These are phyloP conservation scores for Salix exigua DNA, from an alignment of 345 rosid species.

Conservation along the genomic window DNA sequence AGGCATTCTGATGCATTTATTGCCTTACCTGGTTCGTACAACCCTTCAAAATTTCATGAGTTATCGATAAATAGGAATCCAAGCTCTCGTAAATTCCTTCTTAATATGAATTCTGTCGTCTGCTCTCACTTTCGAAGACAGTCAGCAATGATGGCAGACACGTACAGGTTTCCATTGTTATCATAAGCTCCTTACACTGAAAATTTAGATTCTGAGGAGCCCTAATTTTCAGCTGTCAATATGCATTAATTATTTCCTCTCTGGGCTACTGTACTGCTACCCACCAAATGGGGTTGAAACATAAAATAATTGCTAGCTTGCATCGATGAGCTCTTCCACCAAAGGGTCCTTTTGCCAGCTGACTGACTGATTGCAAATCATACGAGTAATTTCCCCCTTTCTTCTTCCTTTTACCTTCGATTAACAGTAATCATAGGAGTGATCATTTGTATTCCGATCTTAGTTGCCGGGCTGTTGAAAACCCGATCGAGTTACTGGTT, in stretches of 20 bases:
- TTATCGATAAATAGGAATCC: neutral
- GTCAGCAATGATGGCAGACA: neutral
- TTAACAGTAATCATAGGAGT: no score
- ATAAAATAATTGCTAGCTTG: no score
- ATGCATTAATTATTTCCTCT: constrained; percentile 1
- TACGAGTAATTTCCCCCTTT: no score
- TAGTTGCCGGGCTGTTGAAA: no score
- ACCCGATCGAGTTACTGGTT: no score
- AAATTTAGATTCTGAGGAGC: constrained; percentile 10
- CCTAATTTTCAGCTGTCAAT: constrained; percentile 7
- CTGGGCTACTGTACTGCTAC: neutral
- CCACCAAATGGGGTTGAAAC: no score
- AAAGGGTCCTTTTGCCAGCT: neutral
- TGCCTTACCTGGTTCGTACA: constrained; percentile 29
- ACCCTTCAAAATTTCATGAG: neutral
- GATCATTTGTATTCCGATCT: no score
- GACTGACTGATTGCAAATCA: neutral
- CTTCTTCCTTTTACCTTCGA: no score
- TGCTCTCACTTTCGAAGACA: neutral
- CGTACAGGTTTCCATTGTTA: neutral
- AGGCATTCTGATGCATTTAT: constrained; percentile 33
- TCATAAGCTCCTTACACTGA: constrained; percentile 5
- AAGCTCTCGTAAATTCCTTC: neutral
- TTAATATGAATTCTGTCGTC: neutral
- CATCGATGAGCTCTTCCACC: neutral